Evolutionary conservation across 768 basidiomycete genomes (phyloP).

Genomic region (Brasilioporus rufonigricans): DNA sequence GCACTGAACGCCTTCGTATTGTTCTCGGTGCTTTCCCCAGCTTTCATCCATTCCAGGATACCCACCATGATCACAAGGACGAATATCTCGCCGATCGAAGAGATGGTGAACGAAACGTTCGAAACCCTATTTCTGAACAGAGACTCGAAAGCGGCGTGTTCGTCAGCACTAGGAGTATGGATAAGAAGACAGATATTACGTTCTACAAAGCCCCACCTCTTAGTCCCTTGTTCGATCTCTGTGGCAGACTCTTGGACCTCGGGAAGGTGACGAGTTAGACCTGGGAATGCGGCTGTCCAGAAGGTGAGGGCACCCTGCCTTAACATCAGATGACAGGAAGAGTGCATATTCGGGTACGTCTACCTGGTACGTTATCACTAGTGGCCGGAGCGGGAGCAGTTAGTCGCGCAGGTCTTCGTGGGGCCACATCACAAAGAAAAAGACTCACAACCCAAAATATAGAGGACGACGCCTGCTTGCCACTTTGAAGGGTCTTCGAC

Average conservation of each 20-base stretch:
- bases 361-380: constrained; percentile 74
- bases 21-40: constrained; percentile 60
- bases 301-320: constrained; percentile 66
- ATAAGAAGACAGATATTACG: neutral
- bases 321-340: neutral
- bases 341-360: neutral
- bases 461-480: constrained; percentile 58
- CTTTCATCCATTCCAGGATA: constrained; percentile 64
- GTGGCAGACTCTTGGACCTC: constrained; percentile 56
- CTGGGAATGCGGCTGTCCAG: constrained; percentile 83
- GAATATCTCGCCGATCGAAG: constrained; percentile 66
- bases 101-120: constrained; percentile 70
- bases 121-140: constrained; percentile 70
- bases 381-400: neutral
- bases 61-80: constrained; percentile 74
- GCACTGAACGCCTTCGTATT: constrained; percentile 76
- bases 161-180: constrained; percentile 35
- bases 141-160: constrained; percentile 56
- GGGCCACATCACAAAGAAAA: neutral
- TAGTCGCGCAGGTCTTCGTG: neutral
- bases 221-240: constrained; percentile 40
- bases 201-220: constrained; percentile 39
- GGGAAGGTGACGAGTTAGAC: constrained; percentile 65
- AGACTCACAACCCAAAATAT: constrained; percentile 60
- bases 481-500: constrained; percentile 64